Base-by-base conservation (phyloP, 148 eudicot species). In the Vaccinium corymbosum region DNA sequence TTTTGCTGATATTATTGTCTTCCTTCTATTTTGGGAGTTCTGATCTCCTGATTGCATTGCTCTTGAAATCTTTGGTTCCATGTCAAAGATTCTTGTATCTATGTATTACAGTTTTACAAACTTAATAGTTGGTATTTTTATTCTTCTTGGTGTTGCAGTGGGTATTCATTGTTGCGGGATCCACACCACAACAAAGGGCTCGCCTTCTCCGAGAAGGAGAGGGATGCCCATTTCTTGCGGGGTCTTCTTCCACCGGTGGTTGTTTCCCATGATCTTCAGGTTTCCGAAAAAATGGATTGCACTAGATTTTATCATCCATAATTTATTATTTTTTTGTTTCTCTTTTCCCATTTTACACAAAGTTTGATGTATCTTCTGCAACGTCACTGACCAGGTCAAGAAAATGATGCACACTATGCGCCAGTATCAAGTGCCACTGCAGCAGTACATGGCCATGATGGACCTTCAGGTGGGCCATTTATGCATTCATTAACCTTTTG, bases 391-490 rank as follows among this genome's bases (percentile, higher is more conserved):
- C 46, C 86, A 97, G 98, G 94, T 94, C 82, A 97, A 91, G 91
- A 97, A 95, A 88, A 87, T 95, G 97, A 94, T 97, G 90, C 87
- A 91, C 83, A 92, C 89, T 81, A 81, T 97, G 72, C 98, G 99
- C 50, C 97, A 97, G 29, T 97, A 97, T 89, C 92, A 97, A 88
- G 92, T 94, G 42, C 99, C 99, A 14, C 76, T 97, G 82, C 99
- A 97, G 84, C 89, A 88, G 85, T 97, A 97, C 87, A 90, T 93
- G 97, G 98, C 99, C 80, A 97, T 97, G 99, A 94, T 94, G 94
- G 99, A 97, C 90, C 97, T 94, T 85, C 99, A 97, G 98, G 99
- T 97, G 84, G 55, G 42, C 62, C 64, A n/a, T 16, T 66, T n/a
- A 59, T 15, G 38, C 3, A n/a, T 66, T 57, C 70, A 51, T 71